Evolutionary conservation across 495 filamentous ascomycete species (phyloP), one percentile per base, ranked within the genome.

Genomic region (Aspergillus steynii): DNA sequence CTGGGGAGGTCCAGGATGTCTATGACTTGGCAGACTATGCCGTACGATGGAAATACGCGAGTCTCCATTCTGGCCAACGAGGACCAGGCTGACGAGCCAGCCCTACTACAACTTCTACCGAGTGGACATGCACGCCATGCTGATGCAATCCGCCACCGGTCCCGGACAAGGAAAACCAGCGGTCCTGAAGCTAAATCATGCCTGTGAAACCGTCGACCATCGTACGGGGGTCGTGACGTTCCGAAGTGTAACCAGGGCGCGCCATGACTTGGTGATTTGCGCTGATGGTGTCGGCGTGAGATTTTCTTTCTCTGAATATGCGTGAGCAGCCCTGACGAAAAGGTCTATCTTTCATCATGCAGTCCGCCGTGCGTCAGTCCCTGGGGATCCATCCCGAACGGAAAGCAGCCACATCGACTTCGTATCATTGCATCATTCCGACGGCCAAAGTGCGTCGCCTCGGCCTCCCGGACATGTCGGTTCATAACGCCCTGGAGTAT

Each of bases 91-190:
- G 9, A 49, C 12, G 5, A 25, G 34, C 27, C 50, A 73, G 68
- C 68, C 66, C 8, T 71, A 74, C 49, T 66, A 72, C 60, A 74
- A 72, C 49, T 74, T 74, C 59, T 65, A 74, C 45, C 71, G 67
- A 3, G 69, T 70, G 15, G 67, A 72, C 34, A 74, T 74, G 46
- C 69, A 74, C 64, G 61, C 64, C 27, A 45, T 68, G 45, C 61
- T 74, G 1, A 59, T 72, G 29, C 64, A 71, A 27, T 68, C 67
- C 1, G 67, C 71, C 7, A 64, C 68, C 26, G 61, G 9, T 3
- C 58, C 63, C 4, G 71, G 69, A 6, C 64, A 68, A 2, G 71
- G 71, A 4, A 56, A 64, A 1, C 34, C 37, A 8, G 62, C 60
- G 48, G 53, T 46, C 1, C 51, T 74, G 0, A 70, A 71, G 34